Evolutionary conservation across 140 eudicot genomes (phyloP).

Genomic region (Flaveria floridana): DNA sequence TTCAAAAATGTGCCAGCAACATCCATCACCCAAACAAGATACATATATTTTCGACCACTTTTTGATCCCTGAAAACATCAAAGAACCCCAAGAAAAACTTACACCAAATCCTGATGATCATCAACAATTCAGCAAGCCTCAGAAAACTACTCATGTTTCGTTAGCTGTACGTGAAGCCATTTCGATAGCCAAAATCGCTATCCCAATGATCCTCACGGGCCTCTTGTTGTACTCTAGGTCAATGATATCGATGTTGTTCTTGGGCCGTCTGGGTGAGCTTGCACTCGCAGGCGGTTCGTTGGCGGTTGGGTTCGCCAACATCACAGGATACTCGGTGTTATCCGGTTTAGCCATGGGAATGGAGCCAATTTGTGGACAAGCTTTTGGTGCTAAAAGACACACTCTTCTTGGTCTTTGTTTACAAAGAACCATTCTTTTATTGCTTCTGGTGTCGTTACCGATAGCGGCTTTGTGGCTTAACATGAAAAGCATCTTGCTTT

Average conservation of each 20-base stretch:
- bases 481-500: constrained; percentile 64
- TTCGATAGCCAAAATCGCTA: constrained; percentile 57
- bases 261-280: constrained; percentile 77
- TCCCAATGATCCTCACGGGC: constrained; percentile 90
- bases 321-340: constrained; percentile 87
- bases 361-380: constrained; percentile 98
- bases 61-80: constrained; percentile 25
- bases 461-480: constrained; percentile 69
- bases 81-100: constrained; percentile 39
- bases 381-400: constrained; percentile 74
- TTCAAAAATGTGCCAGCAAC: constrained; percentile 57
- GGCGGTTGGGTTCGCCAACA: constrained; percentile 93
- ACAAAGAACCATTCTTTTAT: constrained; percentile 62
- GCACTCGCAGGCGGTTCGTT: constrained; percentile 90
- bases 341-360: constrained; percentile 97
- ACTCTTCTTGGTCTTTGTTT: constrained; percentile 65
- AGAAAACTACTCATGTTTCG: constrained; percentile 46
- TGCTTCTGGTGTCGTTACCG: constrained; percentile 56
- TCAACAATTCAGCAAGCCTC: constrained; percentile 19
- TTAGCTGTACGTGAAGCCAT: constrained; percentile 49
- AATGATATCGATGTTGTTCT: constrained; percentile 86
- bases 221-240: constrained; percentile 79
- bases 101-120: constrained; percentile 1
- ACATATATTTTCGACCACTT: constrained; percentile 24
- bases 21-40: constrained; percentile 37